Evolutionary conservation across 768 basidiomycete species (phyloP).

Genomic region (Psilocybe subaeruginosa): DNA sequence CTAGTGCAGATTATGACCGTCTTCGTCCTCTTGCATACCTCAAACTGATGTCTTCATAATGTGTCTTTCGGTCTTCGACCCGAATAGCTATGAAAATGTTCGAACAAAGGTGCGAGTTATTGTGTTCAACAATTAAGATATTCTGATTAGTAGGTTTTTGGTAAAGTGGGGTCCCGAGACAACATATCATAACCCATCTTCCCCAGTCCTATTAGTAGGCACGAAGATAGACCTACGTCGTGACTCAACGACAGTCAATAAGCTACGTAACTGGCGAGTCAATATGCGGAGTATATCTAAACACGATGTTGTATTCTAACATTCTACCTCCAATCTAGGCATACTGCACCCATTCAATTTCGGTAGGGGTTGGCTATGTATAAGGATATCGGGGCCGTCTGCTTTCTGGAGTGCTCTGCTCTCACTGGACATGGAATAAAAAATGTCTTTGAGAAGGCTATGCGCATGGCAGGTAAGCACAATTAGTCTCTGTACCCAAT

Average conservation of each 20-base stretch:
- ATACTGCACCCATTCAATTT: not conserved
- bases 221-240: slow-evolving; percentile 3
- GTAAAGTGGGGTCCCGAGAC: slow-evolving; percentile 6
- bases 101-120: not conserved
- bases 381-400: not conserved
- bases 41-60: slow-evolving; percentile 6
- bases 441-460: not conserved
- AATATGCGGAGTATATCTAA: too few relatives aligned
- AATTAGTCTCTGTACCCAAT: too few relatives aligned
- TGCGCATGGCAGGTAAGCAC: not conserved
- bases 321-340: not conserved
- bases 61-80: slow-evolving; percentile 7
- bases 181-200: not conserved
- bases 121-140: too few relatives aligned
- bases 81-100: not conserved
- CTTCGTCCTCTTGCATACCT: slow-evolving; percentile 2
- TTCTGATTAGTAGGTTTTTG: too few relatives aligned
- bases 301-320: too few relatives aligned
- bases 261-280: not conserved
- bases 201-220: slow-evolving; percentile 1
- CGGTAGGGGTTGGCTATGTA: not conserved
- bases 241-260: not conserved
- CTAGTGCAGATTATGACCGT: slow-evolving; percentile 1
- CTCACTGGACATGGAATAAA: not conserved
- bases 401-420: slow-evolving; percentile 9